Evolutionary conservation across 257 asterid species (phyloP).

Genomic region (Solanum paucissectum): DNA sequence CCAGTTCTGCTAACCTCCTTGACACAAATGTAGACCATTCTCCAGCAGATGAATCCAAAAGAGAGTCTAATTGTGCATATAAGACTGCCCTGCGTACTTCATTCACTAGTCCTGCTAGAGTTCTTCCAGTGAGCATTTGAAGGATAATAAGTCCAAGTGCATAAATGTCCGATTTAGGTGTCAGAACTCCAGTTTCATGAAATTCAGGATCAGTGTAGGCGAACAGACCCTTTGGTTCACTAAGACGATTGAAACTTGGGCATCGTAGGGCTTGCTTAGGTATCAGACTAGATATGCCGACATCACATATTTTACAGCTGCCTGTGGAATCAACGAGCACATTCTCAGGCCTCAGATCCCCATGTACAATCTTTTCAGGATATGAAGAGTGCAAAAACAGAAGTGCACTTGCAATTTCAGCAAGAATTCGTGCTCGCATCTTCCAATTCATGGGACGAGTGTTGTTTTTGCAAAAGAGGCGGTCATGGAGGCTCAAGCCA

Average conservation of each 20-base stretch:
- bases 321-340: slow-evolving; percentile 44
- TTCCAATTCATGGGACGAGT: slow-evolving; percentile 56
- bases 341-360: slow-evolving; percentile 66
- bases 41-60: slow-evolving; percentile 65
- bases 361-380: slow-evolving; percentile 43
- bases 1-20: slow-evolving; percentile 62
- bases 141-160: slow-evolving; percentile 68
- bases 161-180: slow-evolving; percentile 59
- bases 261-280: slow-evolving; percentile 41
- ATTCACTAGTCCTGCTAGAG: slow-evolving; percentile 28
- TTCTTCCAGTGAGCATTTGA: slow-evolving; percentile 59
- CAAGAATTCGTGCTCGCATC: slow-evolving; percentile 41
- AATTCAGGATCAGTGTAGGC: slow-evolving; percentile 68
- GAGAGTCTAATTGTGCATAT: slow-evolving; percentile 25
- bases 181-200: slow-evolving; percentile 37
- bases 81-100: slow-evolving; percentile 40
- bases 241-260: slow-evolving; percentile 49
- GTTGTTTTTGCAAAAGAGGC: slow-evolving; percentile 26
- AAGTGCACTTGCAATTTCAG: slow-evolving; percentile 59
- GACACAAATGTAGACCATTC: slow-evolving; percentile 65
- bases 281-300: slow-evolving; percentile 39
- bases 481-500: slow-evolving; percentile 55
- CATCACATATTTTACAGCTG: slow-evolving; percentile 58
- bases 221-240: slow-evolving; percentile 30
- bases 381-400: slow-evolving; percentile 46